Conservation (phyloP, 2,329 filamentous ascomycete species). For the Cladosporium sp. region DNA sequence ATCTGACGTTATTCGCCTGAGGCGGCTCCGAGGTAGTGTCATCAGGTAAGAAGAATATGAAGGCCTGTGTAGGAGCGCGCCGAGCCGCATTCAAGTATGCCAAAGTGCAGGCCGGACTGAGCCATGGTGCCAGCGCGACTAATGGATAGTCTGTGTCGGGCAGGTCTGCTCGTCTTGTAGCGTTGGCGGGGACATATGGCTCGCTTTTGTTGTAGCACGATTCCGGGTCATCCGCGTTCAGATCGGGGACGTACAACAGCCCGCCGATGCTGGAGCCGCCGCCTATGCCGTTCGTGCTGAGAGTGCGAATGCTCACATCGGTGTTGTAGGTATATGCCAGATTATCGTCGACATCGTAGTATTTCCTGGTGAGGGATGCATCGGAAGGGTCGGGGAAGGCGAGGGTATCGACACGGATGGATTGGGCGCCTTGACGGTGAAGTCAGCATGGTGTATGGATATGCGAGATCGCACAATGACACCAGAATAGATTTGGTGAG, state of each 20-base stretch:
- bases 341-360: slow-evolving; percentile 20
- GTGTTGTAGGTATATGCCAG: slow-evolving; percentile 35
- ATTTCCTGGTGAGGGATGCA: slow-evolving; percentile 7
- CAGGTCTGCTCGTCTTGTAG: slow-evolving; percentile 68
- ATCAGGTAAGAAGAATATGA: slow-evolving; percentile 53
- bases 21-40: slow-evolving; percentile 57
- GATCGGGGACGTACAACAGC: slow-evolving; percentile 78
- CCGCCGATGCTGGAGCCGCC: slow-evolving; percentile 65
- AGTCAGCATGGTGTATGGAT: slow-evolving; percentile 16
- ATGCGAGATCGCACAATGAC: slow-evolving; percentile 14
- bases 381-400: slow-evolving; percentile 27
- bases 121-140: slow-evolving; percentile 84
- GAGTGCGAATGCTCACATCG: slow-evolving; percentile 63
- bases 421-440: slow-evolving; percentile 23
- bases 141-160: slow-evolving; percentile 63
- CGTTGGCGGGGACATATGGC: slow-evolving; percentile 68
- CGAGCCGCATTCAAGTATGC: slow-evolving; percentile 64
- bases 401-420: slow-evolving; percentile 27
- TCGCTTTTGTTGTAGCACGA: slow-evolving; percentile 61
- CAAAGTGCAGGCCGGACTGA: slow-evolving; percentile 66
- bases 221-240: slow-evolving; percentile 52
- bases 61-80: slow-evolving; percentile 53
- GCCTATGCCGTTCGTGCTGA: slow-evolving; percentile 64
- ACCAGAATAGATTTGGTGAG: not conserved
- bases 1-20: slow-evolving; percentile 57